A percentile compares a stretch with the other conserved stretches of the same genome.
Evolutionary conservation across 2,329 filamentous ascomycete genomes (phyloP).

Genomic region (Botryotinia narcissicola): DNA sequence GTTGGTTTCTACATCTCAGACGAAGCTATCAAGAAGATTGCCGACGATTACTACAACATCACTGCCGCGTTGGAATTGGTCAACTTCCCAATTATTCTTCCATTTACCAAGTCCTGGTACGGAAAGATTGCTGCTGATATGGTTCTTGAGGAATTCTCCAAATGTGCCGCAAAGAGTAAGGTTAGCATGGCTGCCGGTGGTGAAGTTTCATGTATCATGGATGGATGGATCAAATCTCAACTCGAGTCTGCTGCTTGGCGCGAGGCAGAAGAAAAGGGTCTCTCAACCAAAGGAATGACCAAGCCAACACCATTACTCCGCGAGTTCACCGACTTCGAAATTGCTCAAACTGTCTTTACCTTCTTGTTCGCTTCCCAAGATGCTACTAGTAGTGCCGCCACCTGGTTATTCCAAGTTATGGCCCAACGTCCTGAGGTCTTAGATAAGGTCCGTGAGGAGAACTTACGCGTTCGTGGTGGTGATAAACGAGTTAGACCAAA

Average conservation of each 20-base stretch:
- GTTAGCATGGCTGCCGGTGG: slow-evolving; percentile 87
- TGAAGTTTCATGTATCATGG: slow-evolving; percentile 87
- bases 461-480: slow-evolving; percentile 72
- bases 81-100: slow-evolving; percentile 96
- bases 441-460: slow-evolving; percentile 88
- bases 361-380: slow-evolving; percentile 98
- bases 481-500: slow-evolving; percentile 67
- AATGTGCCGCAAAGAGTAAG: slow-evolving; percentile 91
- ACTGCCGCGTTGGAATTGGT: slow-evolving; percentile 94
- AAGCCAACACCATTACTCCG: slow-evolving; percentile 83
- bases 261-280: slow-evolving; percentile 71
- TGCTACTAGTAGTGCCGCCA: slow-evolving; percentile 88
- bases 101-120: slow-evolving; percentile 94
- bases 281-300: slow-evolving; percentile 63
- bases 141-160: slow-evolving; percentile 84
- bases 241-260: slow-evolving; percentile 80
- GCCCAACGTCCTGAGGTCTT: slow-evolving; percentile 92
- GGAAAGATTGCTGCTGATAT: slow-evolving; percentile 94
- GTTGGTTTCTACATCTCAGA: slow-evolving; percentile 94
- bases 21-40: slow-evolving; percentile 86
- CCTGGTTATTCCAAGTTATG: slow-evolving; percentile 93
- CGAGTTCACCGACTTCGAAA: slow-evolving; percentile 86
- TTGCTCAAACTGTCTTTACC: slow-evolving; percentile 89
- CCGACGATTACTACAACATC: slow-evolving; percentile 95
- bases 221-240: slow-evolving; percentile 89